These are phyloP conservation scores for Zychaea mexicana DNA, from an alignment of 371 early-diverging fungal species.

Conservation along the genomic window DNA sequence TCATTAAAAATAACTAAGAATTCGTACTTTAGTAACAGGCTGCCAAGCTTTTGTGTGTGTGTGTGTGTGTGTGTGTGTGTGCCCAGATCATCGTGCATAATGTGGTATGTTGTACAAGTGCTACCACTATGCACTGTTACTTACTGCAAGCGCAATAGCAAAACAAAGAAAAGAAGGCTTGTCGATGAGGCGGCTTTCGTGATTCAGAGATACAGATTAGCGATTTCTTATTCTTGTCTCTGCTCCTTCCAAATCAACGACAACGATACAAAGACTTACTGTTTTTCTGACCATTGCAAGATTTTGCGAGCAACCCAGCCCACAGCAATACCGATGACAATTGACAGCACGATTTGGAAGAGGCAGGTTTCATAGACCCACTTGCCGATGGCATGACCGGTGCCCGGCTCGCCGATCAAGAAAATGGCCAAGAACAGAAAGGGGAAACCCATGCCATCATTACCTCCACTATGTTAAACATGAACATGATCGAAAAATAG, in stretches of 20 bases:
- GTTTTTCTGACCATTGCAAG: constrained; percentile 74
- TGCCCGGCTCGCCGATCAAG: constrained; percentile 57
- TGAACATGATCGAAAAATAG: too few relatives aligned
- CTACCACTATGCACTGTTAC: constrained; percentile 12
- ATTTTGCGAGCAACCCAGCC: constrained; percentile 78
- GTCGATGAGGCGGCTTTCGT: constrained; percentile 86
- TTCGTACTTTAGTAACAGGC: constrained; percentile 76
- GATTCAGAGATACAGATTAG: too few relatives aligned
- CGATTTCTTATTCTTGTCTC: too few relatives aligned
- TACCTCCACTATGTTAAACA: constrained; percentile 62
- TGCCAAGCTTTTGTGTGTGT: constrained; percentile 11
- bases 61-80: too few relatives aligned
- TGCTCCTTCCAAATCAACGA: too few relatives aligned
- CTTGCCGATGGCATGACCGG: constrained; percentile 70
- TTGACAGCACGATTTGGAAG: constrained; percentile 79
- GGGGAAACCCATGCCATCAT: constrained; percentile 89
- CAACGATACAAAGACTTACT: too few relatives aligned
- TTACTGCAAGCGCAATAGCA: constrained; percentile 86
- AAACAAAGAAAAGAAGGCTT: constrained; percentile 91
- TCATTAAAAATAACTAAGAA: constrained; percentile 72
- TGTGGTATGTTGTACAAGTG: too few relatives aligned
- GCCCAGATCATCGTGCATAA: too few relatives aligned
- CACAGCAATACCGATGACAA: constrained; percentile 76
- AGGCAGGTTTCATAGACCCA: constrained; percentile 80
- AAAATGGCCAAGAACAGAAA: constrained; percentile 85